Base-by-base conservation (phyloP, 345 rosid genomes). In the Reutealis trisperma region DNA sequence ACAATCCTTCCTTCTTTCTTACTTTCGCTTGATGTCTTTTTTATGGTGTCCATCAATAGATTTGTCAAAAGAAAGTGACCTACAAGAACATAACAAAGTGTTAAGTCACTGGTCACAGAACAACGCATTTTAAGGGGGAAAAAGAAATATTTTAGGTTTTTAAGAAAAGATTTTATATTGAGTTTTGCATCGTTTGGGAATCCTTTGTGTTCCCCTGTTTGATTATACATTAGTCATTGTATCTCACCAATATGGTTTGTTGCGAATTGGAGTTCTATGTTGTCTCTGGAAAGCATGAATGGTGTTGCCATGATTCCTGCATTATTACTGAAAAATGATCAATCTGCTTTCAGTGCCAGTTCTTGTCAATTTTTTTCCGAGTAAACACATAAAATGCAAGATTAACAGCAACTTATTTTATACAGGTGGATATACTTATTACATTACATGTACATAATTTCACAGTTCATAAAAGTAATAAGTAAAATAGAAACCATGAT, bases 51-150 rank as follows among this genome's bases (percentile, higher is more conserved):
- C 72, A 84, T 22, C 71, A 83, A 59, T 21, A 86, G 88, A 63
- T 83, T 82, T 44, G 89, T 83, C 79, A 86, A 73, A 74, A 88
- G 87, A 82, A 86, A 88, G 67, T 86, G 91, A 13, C 91, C 91
- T 79, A 82, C 75, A 79, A 77, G 47, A 12, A 19, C 44, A 10
- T 24, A 65, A 67, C 25, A 47, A 2, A 11, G 52, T 12, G 10
- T 41, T 51, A 66, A 12, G 5, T 10, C 41, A 16, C 19, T 25
- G 24, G 66, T 30, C 41, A 62, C 34, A 12, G 66, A 25, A 62
- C 42, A 25, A 62, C 8, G 16, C 64, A 61, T 61, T 24, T 24
- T 9, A 47, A 47, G 14, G 8, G 8, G 14, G 25, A 24, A 22
- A 59, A 22, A 0, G 12, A 24, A n/a, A 6, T 1, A 59, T 1